These are phyloP conservation scores for Leishmania major DNA, from an alignment of 208 protist genomes.

Conservation along the genomic window DNA sequence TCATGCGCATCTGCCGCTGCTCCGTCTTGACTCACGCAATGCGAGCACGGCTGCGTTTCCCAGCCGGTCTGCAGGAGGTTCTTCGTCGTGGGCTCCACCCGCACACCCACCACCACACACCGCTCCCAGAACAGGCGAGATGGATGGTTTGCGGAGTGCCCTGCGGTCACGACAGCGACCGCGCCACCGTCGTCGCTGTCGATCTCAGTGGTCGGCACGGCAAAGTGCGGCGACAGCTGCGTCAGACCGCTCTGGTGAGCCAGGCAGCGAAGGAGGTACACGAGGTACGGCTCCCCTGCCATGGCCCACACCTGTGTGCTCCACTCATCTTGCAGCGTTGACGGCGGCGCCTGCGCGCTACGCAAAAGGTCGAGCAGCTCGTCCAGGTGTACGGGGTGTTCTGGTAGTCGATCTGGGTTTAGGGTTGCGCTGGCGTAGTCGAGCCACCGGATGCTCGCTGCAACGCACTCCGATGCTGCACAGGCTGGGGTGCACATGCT, in stretches of 20 bases:
- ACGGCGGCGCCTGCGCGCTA: slow-evolving; percentile 39
- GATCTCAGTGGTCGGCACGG: background rate
- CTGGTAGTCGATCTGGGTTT: slow-evolving; percentile 29
- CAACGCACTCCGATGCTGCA: slow-evolving; percentile 3
- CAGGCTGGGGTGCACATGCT: background rate
- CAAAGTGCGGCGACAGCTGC: slow-evolving; percentile 23
- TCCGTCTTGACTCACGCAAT: slow-evolving; percentile 13
- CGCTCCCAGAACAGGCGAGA: slow-evolving; percentile 23
- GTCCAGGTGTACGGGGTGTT: slow-evolving; percentile 21
- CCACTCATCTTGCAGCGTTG: slow-evolving; percentile 54
- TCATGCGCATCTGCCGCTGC: background rate
- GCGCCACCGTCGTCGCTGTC: background rate
- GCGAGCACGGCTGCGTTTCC: slow-evolving; percentile 35
- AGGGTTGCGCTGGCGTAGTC: slow-evolving; percentile 26
- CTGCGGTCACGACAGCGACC: background rate
- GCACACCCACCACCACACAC: slow-evolving; percentile 54
- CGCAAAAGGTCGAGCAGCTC: slow-evolving; percentile 40
- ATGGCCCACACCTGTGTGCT: slow-evolving; percentile 51
- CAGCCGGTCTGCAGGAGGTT: slow-evolving; percentile 66
- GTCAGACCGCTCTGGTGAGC: slow-evolving; percentile 31
- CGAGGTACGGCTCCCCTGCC: slow-evolving; percentile 55
- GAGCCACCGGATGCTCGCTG: slow-evolving; percentile 36
- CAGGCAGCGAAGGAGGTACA: slow-evolving; percentile 76
- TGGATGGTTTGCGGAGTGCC: background rate
- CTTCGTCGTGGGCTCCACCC: slow-evolving; percentile 34